These are phyloP conservation scores for Pichia sp. DNA, from an alignment of 1,139 yeast genomes.

Conservation along the genomic window DNA sequence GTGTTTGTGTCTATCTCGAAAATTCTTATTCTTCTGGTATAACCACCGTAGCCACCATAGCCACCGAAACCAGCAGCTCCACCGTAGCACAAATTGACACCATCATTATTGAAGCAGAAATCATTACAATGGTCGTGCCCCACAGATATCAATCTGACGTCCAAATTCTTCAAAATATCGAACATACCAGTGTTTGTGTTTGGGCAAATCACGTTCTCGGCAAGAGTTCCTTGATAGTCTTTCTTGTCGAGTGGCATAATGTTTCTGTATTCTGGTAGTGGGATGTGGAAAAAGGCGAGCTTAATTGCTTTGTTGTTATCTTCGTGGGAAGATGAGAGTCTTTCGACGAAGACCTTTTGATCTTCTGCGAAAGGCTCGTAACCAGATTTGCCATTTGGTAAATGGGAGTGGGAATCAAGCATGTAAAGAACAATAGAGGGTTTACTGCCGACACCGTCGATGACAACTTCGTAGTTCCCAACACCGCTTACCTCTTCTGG, in stretches of 20 bases:
- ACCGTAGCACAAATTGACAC: constrained; percentile 87
- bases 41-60: constrained; percentile 87
- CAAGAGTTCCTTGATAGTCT: constrained; percentile 42
- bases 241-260: neutral
- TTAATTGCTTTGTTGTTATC: constrained; percentile 41
- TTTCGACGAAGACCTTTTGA: constrained; percentile 57
- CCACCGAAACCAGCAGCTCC: constrained; percentile 96
- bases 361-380: constrained; percentile 81
- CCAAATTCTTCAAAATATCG: constrained; percentile 51
- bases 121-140: constrained; percentile 97
- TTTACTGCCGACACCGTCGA: constrained; percentile 33
- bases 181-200: constrained; percentile 63
- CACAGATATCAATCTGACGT: constrained; percentile 69
- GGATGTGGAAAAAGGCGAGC: constrained; percentile 93
- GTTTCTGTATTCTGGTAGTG: constrained; percentile 66
- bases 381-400: constrained; percentile 57
- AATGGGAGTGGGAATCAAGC: constrained; percentile 76
- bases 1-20: constrained; percentile 57
- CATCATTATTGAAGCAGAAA: constrained; percentile 58
- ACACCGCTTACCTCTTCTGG: constrained; percentile 67
- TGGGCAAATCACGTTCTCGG: constrained; percentile 81
- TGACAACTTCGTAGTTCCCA: constrained; percentile 68
- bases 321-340: constrained; percentile 26
- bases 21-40: constrained; percentile 66
- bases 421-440: constrained; percentile 63